Evolutionary conservation across 176 grass and related monocot genomes (phyloP).

Genomic region (Rhipidocladum racemiflorum): DNA sequence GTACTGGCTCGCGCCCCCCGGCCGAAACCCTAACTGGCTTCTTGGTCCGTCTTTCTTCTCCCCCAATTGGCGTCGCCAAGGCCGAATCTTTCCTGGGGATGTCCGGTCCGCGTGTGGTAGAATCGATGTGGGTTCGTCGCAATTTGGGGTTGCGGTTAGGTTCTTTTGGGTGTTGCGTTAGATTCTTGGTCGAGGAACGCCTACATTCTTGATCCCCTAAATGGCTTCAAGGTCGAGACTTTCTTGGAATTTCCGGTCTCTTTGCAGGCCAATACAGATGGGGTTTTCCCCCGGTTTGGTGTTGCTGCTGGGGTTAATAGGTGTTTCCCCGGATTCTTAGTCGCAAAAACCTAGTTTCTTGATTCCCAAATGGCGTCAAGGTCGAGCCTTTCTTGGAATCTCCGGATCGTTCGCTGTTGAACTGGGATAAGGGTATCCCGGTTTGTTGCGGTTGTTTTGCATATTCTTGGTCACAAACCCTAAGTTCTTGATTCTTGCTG

Average conservation of each 20-base stretch:
- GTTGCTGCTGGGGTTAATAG: not conserved
- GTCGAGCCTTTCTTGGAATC: not conserved
- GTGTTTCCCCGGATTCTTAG: not conserved
- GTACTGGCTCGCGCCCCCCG: constrained; percentile 1
- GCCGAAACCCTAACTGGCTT: constrained; percentile 39
- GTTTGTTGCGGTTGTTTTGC: not conserved
- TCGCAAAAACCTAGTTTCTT: not conserved
- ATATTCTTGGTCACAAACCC: not conserved
- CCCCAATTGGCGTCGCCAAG: constrained; percentile 10
- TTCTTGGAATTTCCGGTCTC: not conserved
- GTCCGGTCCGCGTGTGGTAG: not conserved
- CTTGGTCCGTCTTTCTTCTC: not conserved
- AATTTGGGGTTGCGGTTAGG: not conserved
- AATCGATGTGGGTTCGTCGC: constrained; percentile 13
- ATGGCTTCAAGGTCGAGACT: not conserved
- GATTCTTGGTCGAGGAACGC: constrained; percentile 2
- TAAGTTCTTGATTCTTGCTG: not conserved
- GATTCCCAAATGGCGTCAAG: not conserved
- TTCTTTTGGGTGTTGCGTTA: not conserved
- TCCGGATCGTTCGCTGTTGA: not conserved
- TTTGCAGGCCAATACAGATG: not conserved
- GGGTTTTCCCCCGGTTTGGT: not conserved
- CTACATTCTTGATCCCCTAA: constrained; percentile 4
- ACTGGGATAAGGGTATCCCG: not conserved
- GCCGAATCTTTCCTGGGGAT: constrained; percentile 13